Evolutionary conservation across 176 grass and related monocot genomes (phyloP).

Genomic region (Musa beccarii): DNA sequence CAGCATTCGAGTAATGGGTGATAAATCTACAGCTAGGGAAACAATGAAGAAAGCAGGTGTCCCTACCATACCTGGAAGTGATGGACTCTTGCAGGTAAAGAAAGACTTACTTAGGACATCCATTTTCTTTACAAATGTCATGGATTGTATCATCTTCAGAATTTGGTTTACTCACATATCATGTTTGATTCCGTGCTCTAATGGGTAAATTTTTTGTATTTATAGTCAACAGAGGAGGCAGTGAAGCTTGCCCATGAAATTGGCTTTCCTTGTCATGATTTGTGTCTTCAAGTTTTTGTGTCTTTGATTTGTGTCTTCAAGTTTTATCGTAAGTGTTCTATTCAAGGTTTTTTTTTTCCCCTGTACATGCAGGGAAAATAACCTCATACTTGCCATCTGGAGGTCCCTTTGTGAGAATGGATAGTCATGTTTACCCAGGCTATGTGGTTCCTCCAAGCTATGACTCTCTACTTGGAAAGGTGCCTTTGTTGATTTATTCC

Average conservation of each 20-base stretch:
- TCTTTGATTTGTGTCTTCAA: neutral
- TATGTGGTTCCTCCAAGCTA: conserved; percentile 51
- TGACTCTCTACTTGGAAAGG: conserved; percentile 45
- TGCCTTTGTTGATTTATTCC: conserved; percentile 4
- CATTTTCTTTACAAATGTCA: too few species aligned
- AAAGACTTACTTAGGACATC: neutral
- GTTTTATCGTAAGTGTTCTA: neutral
- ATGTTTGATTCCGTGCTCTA: conserved; percentile 4
- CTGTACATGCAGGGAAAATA: conserved; percentile 31
- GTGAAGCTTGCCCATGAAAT: conserved; percentile 37
- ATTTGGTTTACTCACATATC: neutral
- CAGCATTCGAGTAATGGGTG: conserved; percentile 47
- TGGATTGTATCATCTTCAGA: neutral
- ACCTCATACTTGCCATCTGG: conserved; percentile 50
- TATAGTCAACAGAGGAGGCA: conserved; percentile 46
- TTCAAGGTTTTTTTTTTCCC: neutral
- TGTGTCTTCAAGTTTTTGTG: neutral
- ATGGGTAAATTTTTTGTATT: neutral
- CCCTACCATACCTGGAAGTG: conserved; percentile 42
- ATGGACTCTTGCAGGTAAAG: conserved; percentile 42
- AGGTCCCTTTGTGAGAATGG: conserved; percentile 55
- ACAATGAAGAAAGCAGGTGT: conserved; percentile 53
- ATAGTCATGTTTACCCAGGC: conserved; percentile 51
- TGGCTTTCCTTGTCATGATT: conserved; percentile 44
- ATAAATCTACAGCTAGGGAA: conserved; percentile 50